phyloP scores from a whole-genome alignment of 441 rosid species.

The Mallotus repandus region DNA sequence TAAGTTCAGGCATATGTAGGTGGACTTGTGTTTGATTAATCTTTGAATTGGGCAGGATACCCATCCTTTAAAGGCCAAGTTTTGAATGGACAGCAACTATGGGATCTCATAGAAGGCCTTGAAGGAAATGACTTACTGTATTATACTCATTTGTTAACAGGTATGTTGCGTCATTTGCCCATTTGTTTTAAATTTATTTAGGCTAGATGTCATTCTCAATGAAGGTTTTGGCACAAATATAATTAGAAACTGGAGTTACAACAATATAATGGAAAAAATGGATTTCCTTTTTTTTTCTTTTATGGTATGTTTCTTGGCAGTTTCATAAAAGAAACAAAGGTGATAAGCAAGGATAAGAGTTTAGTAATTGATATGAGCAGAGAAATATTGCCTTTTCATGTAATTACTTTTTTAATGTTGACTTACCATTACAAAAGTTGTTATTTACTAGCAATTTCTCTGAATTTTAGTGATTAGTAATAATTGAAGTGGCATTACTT shows the following conservation, averaged over 20 bases:
- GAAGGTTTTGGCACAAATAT: background rate
- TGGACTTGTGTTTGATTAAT: constrained; percentile 19
- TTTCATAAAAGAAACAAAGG: background rate
- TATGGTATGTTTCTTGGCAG: background rate
- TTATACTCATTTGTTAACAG: constrained; percentile 94
- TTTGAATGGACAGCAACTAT: constrained; percentile 84
- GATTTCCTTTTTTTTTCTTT: background rate
- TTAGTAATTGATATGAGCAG: no score
- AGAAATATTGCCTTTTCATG: no score
- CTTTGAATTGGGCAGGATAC: constrained; percentile 58
- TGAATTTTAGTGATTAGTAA: background rate
- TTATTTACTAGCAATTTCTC: background rate
- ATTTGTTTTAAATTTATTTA: background rate
- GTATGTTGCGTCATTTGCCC: constrained; percentile 33
- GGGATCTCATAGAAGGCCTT: constrained; percentile 92
- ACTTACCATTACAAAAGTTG: background rate
- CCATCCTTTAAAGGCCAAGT: constrained; percentile 96
- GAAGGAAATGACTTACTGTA: constrained; percentile 75
- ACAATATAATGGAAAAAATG: background rate
- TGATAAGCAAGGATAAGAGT: background rate
- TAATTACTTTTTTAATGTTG: background rate
- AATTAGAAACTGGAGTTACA: background rate
- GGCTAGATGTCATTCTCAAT: background rate
- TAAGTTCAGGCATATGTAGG: constrained; percentile 30
- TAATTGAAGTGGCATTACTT: background rate